Evolutionary conservation across 129 eudicot genomes (phyloP), one percentile per base, ranked within the genome.

Genomic region (Centella asiatica): DNA sequence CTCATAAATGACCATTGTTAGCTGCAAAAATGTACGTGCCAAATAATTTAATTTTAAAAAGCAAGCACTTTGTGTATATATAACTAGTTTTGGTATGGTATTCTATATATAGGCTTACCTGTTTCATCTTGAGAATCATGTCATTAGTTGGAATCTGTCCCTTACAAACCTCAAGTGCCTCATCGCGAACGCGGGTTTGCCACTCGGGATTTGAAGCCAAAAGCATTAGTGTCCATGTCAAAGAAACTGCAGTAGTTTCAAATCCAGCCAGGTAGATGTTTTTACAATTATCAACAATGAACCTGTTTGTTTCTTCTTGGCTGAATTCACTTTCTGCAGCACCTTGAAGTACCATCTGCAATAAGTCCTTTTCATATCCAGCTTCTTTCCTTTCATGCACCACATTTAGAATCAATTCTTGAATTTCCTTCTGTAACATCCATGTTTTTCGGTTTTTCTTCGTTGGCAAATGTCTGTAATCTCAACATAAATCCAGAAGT

Each of bases 261-360:
- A 68, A 78, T 8, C 83, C 83, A 11, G 83, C 83, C 60, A 69
- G 25, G 65, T 78, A 78, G 20, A 78, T 73, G 72, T 78, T 78
- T 40, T 78, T 78, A 69, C 83, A 77, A 57, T 77, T 77, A 51
- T 73, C 78, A 10, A 77, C 78, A 4, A 77, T 72, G 66, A 77
- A 77, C 7, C 55, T 57, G 25, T 77, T 75, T 23, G 63, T 42
- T 17, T 29, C 63, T 18, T 68, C 69, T 44, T 68, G 40, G 78
- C 48, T 52, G 14, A 68, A 11, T 1, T 42, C 60, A 64, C 73
- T 73, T 14, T 44, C 64, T 53, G 59, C 40, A 28, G 76, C 76
- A 12, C 76, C 76, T 59, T 78, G 76, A 29, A 78, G 83, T 19
- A 78, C 50, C 83, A 54, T 78, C 47, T 78, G 83, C 20, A 78